Evolutionary conservation across 2,329 filamentous ascomycete genomes (phyloP).

Genomic region (Scedosporium aurantiacum): DNA sequence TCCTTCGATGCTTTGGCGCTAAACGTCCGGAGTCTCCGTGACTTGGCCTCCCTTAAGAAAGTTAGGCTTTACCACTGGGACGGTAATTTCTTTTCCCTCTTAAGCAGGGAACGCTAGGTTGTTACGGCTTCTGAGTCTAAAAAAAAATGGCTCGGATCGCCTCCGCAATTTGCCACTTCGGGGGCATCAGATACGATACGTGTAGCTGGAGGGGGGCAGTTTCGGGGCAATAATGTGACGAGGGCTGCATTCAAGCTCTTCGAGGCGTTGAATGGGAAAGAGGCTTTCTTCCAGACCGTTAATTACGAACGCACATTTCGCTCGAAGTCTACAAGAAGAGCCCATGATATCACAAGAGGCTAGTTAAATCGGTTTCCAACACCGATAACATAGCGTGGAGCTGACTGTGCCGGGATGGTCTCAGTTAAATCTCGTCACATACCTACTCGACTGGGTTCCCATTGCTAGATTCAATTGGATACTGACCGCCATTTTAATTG

Average conservation of each 20-base stretch:
- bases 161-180: background rate
- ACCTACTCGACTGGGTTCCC: background rate
- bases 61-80: background rate
- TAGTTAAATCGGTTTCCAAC: background rate
- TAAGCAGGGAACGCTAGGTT: background rate
- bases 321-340: too few species aligned
- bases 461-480: background rate
- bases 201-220: too few species aligned
- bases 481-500: background rate
- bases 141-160: background rate
- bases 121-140: background rate
- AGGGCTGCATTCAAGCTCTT: too few species aligned
- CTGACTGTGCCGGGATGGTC: background rate
- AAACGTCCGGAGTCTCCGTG: background rate
- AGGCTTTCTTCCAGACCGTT: too few species aligned
- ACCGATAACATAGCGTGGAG: background rate
- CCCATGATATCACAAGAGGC: too few species aligned
- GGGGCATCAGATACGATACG: too few species aligned
- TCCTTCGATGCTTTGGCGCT: background rate
- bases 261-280: too few species aligned
- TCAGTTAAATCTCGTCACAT: background rate
- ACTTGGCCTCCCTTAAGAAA: background rate
- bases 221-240: too few species aligned
- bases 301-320: too few species aligned
- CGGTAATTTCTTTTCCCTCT: background rate